Conservation (phyloP, 2,329 filamentous ascomycete genomes). For the Ceratocystis eucalypticola region DNA sequence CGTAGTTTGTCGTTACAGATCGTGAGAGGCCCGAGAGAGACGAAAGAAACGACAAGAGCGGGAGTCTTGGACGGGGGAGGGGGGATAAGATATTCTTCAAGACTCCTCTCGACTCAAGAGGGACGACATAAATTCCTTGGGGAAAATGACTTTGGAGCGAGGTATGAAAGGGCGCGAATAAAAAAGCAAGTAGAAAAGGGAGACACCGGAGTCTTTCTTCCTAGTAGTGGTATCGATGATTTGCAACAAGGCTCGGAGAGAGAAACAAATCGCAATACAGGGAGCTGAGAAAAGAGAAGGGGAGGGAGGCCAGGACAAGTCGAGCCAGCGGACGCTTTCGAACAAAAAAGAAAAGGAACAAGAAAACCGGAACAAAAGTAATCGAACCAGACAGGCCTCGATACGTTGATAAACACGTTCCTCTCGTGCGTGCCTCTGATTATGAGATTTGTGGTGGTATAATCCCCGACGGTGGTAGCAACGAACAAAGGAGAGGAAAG, state of each 20-base stretch:
- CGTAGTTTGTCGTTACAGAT: constrained; percentile 7
- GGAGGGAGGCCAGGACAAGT: neutral
- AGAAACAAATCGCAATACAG: constrained; percentile 9
- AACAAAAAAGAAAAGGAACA: neutral
- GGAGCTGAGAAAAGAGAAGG: neutral
- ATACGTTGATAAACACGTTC: constrained; percentile 7
- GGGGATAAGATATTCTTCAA: constrained; percentile 12
- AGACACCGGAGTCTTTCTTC: neutral
- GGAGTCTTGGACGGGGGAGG: neutral
- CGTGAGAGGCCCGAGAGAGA: neutral
- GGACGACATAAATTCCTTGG: neutral
- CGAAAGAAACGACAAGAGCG: neutral
- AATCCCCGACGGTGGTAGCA: neutral
- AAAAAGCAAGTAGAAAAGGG: neutral
- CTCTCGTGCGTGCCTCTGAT: neutral
- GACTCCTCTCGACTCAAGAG: neutral
- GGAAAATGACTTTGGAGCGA: neutral
- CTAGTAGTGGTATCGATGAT: neutral
- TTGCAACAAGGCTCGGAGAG: neutral
- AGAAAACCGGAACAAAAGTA: neutral
- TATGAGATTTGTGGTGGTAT: neutral
- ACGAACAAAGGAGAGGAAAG: neutral
- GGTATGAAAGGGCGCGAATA: neutral
- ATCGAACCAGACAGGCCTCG: neutral
- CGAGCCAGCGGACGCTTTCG: neutral